phyloP scores from a whole-genome alignment of 208 protist species.

The Trypanosoma vivax region DNA sequence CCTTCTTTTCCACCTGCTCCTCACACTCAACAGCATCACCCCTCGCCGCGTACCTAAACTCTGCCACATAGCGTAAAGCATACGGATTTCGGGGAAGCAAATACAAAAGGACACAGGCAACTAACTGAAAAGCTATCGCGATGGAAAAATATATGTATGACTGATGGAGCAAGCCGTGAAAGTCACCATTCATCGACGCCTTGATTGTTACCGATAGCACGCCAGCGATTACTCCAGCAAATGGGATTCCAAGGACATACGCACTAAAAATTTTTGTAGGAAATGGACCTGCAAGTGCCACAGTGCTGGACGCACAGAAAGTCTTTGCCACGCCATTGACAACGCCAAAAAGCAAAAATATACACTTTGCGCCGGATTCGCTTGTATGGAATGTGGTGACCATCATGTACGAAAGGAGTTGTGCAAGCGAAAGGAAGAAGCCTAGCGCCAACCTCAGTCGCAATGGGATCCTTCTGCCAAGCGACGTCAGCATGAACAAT shows the following conservation, averaged over 20 bases:
- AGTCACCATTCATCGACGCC: conserved; percentile 44
- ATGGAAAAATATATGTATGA: conserved; percentile 77
- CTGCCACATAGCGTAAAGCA: conserved; percentile 62
- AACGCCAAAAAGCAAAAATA: conserved; percentile 57
- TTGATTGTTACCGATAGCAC: conserved; percentile 72
- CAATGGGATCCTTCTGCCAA: conserved; percentile 48
- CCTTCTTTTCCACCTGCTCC: conserved; percentile 11
- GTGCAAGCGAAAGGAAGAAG: conserved; percentile 41
- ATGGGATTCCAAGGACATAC: conserved; percentile 56
- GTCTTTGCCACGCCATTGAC: conserved; percentile 63
- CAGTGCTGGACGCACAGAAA: conserved; percentile 69
- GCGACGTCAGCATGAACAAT: conserved; percentile 33
- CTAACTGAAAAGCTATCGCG: conserved; percentile 41
- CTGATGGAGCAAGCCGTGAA: conserved; percentile 40
- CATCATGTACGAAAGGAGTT: conserved; percentile 57
- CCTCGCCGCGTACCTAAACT: conserved; percentile 32
- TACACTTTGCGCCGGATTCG: conserved; percentile 48
- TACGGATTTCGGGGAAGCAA: conserved; percentile 52
- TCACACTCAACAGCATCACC: neutral
- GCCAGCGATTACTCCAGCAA: conserved; percentile 54
- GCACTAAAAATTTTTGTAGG: conserved; percentile 76
- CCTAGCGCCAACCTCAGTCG: conserved; percentile 36
- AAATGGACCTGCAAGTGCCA: conserved; percentile 73
- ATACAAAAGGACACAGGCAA: conserved; percentile 34
- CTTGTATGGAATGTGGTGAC: conserved; percentile 29